These are phyloP conservation scores for Scutellaria barbata DNA, from an alignment of 257 asterid species.

Conservation along the genomic window DNA sequence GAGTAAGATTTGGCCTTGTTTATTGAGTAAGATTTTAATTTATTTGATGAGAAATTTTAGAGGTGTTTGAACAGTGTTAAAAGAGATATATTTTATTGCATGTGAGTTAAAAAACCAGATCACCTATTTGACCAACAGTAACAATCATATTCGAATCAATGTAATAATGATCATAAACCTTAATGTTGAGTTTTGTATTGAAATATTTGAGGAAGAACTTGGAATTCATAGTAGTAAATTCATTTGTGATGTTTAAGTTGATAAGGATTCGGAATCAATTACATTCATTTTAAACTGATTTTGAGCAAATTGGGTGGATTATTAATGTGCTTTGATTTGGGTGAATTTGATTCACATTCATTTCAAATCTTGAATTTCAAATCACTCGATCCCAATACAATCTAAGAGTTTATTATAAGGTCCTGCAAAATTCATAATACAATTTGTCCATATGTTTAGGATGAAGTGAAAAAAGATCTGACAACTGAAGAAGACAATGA, in stretches of 20 bases:
- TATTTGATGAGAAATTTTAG: constrained; percentile 4
- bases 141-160: neutral
- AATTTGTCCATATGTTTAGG: constrained; percentile 46
- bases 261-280: no score
- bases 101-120: neutral
- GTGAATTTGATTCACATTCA: no score
- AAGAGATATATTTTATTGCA: constrained; percentile 5
- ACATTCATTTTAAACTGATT: no score
- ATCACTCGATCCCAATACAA: no score
- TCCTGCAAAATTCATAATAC: neutral
- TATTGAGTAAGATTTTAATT: neutral
- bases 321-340: no score
- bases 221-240: no score
- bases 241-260: no score
- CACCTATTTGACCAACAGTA: constrained; percentile 20
- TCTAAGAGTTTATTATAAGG: neutral
- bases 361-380: no score
- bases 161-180: neutral
- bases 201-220: no score
- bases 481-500: constrained; percentile 76
- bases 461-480: constrained; percentile 81
- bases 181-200: neutral
- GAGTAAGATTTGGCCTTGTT: constrained; percentile 9
- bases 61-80: constrained; percentile 4
- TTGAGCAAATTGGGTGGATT: no score